phyloP scores from a whole-genome alignment of 495 filamentous ascomycete genomes.

The Trypethelium eluteriae region DNA sequence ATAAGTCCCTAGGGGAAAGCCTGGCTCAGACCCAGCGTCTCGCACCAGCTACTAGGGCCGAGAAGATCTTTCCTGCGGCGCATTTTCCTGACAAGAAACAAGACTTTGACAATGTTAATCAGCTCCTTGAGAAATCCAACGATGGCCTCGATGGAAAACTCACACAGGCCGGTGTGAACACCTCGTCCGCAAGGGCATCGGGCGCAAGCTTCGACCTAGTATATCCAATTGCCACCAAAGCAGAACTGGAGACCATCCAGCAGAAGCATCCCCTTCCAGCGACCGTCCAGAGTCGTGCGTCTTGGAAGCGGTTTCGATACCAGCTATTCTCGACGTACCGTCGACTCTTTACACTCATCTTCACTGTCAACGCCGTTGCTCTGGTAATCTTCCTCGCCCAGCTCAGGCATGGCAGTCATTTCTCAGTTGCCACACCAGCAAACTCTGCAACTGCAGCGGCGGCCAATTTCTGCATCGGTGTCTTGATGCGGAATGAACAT shows the following conservation, averaged over 20 bases:
- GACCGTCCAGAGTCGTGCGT: neutral
- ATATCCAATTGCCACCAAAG: neutral
- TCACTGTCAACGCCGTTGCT: constrained; percentile 43
- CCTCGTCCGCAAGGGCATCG: neutral
- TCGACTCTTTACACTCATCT: constrained; percentile 26
- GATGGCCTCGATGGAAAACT: neutral
- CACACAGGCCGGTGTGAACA: too few relatives aligned
- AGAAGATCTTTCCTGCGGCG: neutral
- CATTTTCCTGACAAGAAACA: neutral
- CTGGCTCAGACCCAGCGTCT: neutral
- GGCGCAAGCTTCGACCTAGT: neutral
- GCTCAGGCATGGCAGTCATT: constrained; percentile 26
- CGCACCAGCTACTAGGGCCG: neutral
- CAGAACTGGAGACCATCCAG: neutral
- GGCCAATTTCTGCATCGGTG: constrained; percentile 39
- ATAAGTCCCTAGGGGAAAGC: neutral
- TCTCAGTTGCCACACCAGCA: constrained; percentile 27
- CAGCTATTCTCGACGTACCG: constrained; percentile 26
- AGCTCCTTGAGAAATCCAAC: neutral
- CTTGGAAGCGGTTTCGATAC: constrained; percentile 26
- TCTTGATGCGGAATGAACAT: constrained; percentile 39
- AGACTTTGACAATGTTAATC: neutral
- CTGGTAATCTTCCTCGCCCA: constrained; percentile 26
- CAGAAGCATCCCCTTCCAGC: constrained; percentile 9
- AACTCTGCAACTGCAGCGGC: constrained; percentile 37